Evolutionary conservation across 305 asterid species (phyloP), one percentile per base, ranked within the genome.

Genomic region (Coffea humblotiana): DNA sequence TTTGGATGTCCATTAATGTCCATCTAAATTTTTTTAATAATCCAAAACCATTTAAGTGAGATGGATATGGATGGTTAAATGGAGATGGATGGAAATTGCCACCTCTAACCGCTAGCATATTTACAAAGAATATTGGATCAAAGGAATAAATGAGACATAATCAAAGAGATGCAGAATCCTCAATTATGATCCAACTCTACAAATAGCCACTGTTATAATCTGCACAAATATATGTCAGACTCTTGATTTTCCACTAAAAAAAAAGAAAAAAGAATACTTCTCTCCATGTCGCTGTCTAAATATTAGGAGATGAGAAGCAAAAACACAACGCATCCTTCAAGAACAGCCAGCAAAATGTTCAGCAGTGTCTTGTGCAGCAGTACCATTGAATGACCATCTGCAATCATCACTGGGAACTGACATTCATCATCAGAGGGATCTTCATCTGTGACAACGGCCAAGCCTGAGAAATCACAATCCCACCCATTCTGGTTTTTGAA

Each of bases 381-480:
- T 85, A 90, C 69, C 63, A 89, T 77, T 8, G 93, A 85, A 83
- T 85, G 87, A 1, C 89, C 92, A 76, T 90, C 79, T 15, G 92
- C 91, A 78, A 92, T 88, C 98, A 90, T 92, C 6, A 93, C 84
- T 0, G 97, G 97, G 29, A 95, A 95, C 32, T 75, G 77, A 25
- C 98, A 95, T 58, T 72, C 78, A 29, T 72, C 90, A 2, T 89
- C 97, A 0, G 97, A 95, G n/a, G 98, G 98, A 84, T 95, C 98
- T 47, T 84, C 87, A 18, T 90, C 84, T 2, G 96, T 93, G 75
- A 91, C 64, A 83, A 80, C 60, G 0, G 85, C 97, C 88, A 93
- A 78, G n/a, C 97, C 97, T 0, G 91, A 82, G 71, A 95, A 95
- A 60, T 93, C 97, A 19, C 98, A 93, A 48, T 91, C 97, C 96